Base-by-base conservation (phyloP, 495 filamentous ascomycete genomes). In the Ramalina intermedia region DNA sequence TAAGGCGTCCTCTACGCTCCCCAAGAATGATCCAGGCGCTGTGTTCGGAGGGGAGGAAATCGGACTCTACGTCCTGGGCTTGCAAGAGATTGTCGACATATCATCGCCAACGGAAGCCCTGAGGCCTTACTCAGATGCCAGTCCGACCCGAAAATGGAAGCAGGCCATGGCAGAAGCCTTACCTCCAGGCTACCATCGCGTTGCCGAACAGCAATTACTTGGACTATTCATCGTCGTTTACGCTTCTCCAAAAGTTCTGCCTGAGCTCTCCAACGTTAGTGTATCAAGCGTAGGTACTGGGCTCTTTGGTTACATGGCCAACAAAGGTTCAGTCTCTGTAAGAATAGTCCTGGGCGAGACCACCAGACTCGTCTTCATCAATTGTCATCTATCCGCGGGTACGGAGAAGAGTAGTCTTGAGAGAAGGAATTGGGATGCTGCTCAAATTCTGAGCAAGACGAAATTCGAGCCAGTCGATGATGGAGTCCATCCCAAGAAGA, bases 1-100 rank as follows among this genome's bases (percentile, higher is more conserved):
- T 48, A 61, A 59, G 50, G 65, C 63, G 55, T 55, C 53, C 53
- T 54, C 58, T 6, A 71, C 66, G 33, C 57, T 63, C 41, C 68
- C 54, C 8, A 58, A 60, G 9, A 57, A 66, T 26, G 66, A 70
- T 46, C 41, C 55, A 29, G 65, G 58, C 2, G 40, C 52, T 1
- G 38, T 69, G 7, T 60, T 66, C 40, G 49, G 46, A 23, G 52
- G 66, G 8, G 74, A 80, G 14, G 81, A 88, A 48, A 71, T 95
- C 39, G 90, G 81, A 20, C 72, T 99, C 17, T 99, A 96, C 61
- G 87, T 85, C 11, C 68, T 98, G 5, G 89, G 86, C 1, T 65
- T 98, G 39, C 91, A 98, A 54, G 91, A 98, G 58, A 75, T 98
- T 37, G 82, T 96, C 21, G 87, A 95, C 64, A 68, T 98, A 43